These are phyloP conservation scores for Vanilla planifolia DNA, from an alignment of 106 monocot species.

Conservation along the genomic window DNA sequence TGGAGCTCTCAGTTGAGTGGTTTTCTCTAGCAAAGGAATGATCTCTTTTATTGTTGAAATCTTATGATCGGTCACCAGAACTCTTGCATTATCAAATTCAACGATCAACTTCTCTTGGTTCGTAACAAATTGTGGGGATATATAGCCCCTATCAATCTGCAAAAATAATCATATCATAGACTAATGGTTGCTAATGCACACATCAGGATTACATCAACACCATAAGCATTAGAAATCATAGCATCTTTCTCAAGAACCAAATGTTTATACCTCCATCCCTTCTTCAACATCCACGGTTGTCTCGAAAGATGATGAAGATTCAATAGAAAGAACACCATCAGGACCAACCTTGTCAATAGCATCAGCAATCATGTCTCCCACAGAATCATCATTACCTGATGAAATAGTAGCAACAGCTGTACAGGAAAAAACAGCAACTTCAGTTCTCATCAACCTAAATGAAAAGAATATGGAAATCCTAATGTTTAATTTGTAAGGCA, in stretches of 20 bases:
- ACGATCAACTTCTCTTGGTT: slow-evolving; percentile 62
- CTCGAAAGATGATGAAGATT: slow-evolving; percentile 79
- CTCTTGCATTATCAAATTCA: slow-evolving; percentile 76
- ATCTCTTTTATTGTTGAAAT: slow-evolving; percentile 72
- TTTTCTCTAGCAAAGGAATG: slow-evolving; percentile 63
- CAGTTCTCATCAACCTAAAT: not conserved
- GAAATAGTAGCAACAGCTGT: slow-evolving; percentile 71
- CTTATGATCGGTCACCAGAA: slow-evolving; percentile 75
- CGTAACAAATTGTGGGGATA: slow-evolving; percentile 77
- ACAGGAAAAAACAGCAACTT: slow-evolving; percentile 7
- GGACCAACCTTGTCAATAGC: slow-evolving; percentile 84
- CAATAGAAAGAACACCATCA: slow-evolving; percentile 78
- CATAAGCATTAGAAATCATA: not conserved
- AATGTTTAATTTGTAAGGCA: no score
- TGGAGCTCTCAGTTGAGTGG: slow-evolving; percentile 60
- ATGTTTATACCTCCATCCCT: slow-evolving; percentile 50
- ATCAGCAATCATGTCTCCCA: slow-evolving; percentile 83
- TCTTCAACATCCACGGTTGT: slow-evolving; percentile 69
- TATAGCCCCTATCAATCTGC: slow-evolving; percentile 74
- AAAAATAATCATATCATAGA: no score
- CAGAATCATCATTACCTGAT: slow-evolving; percentile 69
- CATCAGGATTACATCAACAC: not conserved
- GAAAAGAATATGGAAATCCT: no score
- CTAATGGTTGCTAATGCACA: not conserved
- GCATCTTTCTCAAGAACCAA: not conserved